phyloP scores from a whole-genome alignment of 1,284 basidiomycete genomes.

The Melampsora larici-populina region DNA sequence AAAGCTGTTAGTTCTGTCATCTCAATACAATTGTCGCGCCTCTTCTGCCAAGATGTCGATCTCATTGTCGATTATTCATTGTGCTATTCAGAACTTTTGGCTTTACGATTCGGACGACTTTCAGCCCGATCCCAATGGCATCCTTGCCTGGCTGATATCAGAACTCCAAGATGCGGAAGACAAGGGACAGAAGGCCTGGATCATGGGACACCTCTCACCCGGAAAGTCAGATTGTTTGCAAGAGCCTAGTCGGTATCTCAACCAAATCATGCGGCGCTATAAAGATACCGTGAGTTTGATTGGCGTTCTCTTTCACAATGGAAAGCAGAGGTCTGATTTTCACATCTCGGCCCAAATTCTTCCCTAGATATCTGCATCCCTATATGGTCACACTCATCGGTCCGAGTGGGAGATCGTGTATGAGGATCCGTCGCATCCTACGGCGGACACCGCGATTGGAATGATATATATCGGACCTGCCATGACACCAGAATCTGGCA shows the following conservation, averaged over 20 bases:
- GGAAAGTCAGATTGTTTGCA: constrained; percentile 58
- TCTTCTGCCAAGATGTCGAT: background rate
- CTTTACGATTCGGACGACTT: constrained; percentile 44
- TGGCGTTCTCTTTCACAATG: background rate
- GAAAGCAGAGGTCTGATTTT: background rate
- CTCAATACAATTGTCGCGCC: background rate
- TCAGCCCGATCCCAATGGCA: constrained; percentile 57
- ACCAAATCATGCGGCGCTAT: constrained; percentile 63
- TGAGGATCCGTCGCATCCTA: constrained; percentile 58
- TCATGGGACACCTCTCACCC: constrained; percentile 50
- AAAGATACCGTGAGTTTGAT: constrained; percentile 55
- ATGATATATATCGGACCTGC: constrained; percentile 61
- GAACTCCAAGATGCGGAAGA: constrained; percentile 62
- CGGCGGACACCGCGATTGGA: constrained; percentile 59
- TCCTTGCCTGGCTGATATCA: constrained; percentile 57
- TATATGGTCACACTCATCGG: constrained; percentile 59
- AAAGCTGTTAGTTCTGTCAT: constrained; percentile 21
- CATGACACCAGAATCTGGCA: constrained; percentile 61
- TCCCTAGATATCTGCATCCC: constrained; percentile 58
- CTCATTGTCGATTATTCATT: background rate
- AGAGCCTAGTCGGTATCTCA: constrained; percentile 51
- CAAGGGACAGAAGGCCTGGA: constrained; percentile 55
- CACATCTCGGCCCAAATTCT: too few species aligned
- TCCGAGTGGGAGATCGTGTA: constrained; percentile 64
- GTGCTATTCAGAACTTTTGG: constrained; percentile 36